A percentile compares a stretch with the other conserved stretches of the same genome.
Evolutionary conservation across 164 flowering plant species (phyloP).

Genomic region (Magnolia changhungtana): DNA sequence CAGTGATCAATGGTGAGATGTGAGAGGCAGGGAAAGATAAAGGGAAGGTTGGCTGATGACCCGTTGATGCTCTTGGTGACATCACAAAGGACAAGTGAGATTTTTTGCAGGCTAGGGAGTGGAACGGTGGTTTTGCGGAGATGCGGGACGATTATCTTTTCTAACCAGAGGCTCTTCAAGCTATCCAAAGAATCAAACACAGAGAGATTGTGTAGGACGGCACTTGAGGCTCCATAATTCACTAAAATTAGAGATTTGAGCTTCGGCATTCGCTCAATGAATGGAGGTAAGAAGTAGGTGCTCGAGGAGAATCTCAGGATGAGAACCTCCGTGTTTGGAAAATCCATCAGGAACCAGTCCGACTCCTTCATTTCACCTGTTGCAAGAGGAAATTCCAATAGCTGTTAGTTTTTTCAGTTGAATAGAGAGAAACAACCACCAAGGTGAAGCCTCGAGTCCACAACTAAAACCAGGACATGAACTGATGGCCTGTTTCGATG

Average conservation of each 20-base stretch:
- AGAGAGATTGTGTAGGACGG: slow-evolving; percentile 42
- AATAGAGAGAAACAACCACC: neutral
- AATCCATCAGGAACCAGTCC: slow-evolving; percentile 62
- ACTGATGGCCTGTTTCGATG: neutral
- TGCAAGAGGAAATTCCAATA: neutral
- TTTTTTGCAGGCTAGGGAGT: slow-evolving; percentile 37
- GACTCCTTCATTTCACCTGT: slow-evolving; percentile 66
- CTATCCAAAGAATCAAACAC: slow-evolving; percentile 38
- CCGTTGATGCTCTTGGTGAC: slow-evolving; percentile 32
- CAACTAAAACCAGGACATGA: neutral
- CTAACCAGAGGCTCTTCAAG: slow-evolving; percentile 77
- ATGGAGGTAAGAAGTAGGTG: slow-evolving; percentile 62
- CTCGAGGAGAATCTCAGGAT: slow-evolving; percentile 57
- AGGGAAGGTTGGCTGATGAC: slow-evolving; percentile 31
- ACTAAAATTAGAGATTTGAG: slow-evolving; percentile 55
- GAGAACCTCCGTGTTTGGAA: slow-evolving; percentile 79
- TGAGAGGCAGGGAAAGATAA: slow-evolving; percentile 47
- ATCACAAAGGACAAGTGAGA: slow-evolving; percentile 64
- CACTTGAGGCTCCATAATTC: slow-evolving; percentile 36
- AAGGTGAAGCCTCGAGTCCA: neutral
- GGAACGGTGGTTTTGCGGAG: slow-evolving; percentile 26
- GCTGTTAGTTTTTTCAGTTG: neutral
- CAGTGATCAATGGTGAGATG: slow-evolving; percentile 77
- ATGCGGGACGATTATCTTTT: slow-evolving; percentile 47
- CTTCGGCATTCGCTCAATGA: slow-evolving; percentile 56